A percentile compares a stretch with the other conserved stretches of the same genome.
Conservation (phyloP, 139 green algal genomes). For the Closterium sp. region DNA sequence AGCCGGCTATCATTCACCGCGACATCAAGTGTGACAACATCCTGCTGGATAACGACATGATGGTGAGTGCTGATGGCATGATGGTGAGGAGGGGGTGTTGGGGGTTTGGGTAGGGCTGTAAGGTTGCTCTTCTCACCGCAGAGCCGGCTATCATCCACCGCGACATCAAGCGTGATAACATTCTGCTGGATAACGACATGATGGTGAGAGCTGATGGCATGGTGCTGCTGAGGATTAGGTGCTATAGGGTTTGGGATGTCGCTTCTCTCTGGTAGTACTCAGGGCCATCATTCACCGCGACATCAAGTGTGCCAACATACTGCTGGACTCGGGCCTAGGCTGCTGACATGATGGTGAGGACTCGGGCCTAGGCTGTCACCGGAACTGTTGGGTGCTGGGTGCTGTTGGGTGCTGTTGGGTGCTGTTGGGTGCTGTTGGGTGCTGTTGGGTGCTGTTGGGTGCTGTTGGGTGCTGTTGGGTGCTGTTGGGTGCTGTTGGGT, state of each 20-base stretch:
- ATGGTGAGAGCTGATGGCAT: neutral
- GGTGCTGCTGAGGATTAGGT: no score
- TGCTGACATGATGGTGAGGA: neutral
- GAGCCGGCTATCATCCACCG: slow-evolving; percentile 50
- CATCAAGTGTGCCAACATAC: slow-evolving; percentile 57
- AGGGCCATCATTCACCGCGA: slow-evolving; percentile 53
- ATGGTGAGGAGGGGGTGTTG: no score
- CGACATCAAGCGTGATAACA: slow-evolving; percentile 59
- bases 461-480: no score
- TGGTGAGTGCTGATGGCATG: neutral
- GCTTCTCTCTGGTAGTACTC: no score
- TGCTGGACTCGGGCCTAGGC: slow-evolving; percentile 54
- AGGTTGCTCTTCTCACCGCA: neutral
- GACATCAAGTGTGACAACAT: slow-evolving; percentile 60
- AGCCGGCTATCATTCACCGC: slow-evolving; percentile 51
- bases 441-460: no score
- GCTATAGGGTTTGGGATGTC: no score
- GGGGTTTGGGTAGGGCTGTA: no score
- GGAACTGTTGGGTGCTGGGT: no score
- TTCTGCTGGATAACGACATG: slow-evolving; percentile 50
- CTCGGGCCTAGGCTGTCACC: no score
- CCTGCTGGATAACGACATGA: slow-evolving; percentile 48
- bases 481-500: no score
- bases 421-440: no score
- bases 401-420: no score